Percentiles rank a stretch among this genome's conserved stretches.
Conservation (phyloP, 441 rosid species). For the Erodium texanum region DNA sequence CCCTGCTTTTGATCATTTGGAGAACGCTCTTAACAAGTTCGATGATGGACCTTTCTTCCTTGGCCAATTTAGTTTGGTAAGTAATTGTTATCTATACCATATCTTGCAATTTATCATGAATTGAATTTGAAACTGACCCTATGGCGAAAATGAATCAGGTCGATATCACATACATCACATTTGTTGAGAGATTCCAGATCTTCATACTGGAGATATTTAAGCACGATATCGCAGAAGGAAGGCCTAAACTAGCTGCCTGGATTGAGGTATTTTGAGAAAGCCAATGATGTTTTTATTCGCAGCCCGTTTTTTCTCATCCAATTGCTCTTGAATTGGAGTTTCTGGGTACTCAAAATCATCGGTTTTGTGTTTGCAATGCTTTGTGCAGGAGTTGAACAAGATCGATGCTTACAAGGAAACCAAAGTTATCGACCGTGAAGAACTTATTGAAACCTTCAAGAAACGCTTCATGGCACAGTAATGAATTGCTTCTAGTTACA, state of each 20-base stretch:
- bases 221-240: slow-evolving; percentile 52
- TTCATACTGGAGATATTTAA: slow-evolving; percentile 39
- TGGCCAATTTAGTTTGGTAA: slow-evolving; percentile 68
- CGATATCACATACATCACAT: slow-evolving; percentile 66
- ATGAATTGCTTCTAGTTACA: neutral
- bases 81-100: slow-evolving; percentile 1
- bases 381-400: slow-evolving; percentile 59
- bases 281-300: too few relatives aligned
- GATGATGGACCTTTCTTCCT: slow-evolving; percentile 87
- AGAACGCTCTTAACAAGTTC: slow-evolving; percentile 51
- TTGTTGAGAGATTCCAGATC: slow-evolving; percentile 56
- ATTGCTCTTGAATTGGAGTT: too few relatives aligned
- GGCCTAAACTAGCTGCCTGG: slow-evolving; percentile 76
- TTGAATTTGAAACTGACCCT: too few relatives aligned
- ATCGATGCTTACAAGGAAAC: slow-evolving; percentile 62
- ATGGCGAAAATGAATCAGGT: slow-evolving; percentile 38
- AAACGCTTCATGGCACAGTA: slow-evolving; percentile 37
- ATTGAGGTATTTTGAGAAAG: slow-evolving; percentile 55
- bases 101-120: too few relatives aligned
- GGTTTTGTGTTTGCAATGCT: neutral
- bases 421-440: slow-evolving; percentile 40
- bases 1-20: slow-evolving; percentile 63
- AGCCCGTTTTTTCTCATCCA: too few relatives aligned
- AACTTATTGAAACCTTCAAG: slow-evolving; percentile 33
- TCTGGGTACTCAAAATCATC: neutral